Evolutionary conservation across 2,329 filamentous ascomycete genomes (phyloP), one percentile per base, ranked within the genome.

Genomic region (Colletotrichum somersetense): DNA sequence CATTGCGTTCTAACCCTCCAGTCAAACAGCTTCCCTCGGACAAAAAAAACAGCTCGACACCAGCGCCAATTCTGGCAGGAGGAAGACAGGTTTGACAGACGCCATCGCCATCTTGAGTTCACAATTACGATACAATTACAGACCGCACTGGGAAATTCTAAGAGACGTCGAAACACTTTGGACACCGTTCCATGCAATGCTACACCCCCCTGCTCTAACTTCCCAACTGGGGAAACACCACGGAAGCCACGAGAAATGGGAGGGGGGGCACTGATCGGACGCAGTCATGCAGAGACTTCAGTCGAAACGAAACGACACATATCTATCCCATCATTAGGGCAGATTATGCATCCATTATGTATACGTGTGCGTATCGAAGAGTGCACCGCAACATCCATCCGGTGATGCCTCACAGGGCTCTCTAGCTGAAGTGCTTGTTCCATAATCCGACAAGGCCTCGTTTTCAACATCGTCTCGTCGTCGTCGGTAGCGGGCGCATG

Each of bases 221-320:
- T 69, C 66, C 59, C 50, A 63, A 65, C 53, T 50, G n/a, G 53
- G 58, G n/a, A 68, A 68, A 63, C 63, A 64, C 30, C 55, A 6
- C 40, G 66, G 26, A 55, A 56, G 33, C 35, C n/a, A 48, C 44
- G 16, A 20, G 42, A 44, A 5, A 46, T 1, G 44, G 44, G 44
- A 12, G 10, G 56, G n/a, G 69, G 46, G n/a, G 66, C 66, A 72
- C 59, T 59, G 59, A 55, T 69, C 53, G 35, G 44, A 63, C 59
- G 68, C 59, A 33, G 55, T 46, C 59, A 69, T 48, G 69, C 66
- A 46, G 48, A 55, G 33, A 64, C 66, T 59, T 69, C 46, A 61
- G 69, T 52, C 46, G 69, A 72, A 72, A 72, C 69, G 66, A 61
- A 72, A 69, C 58, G 61, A 33, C 38, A 53, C 46, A 30, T 52